Percentiles rank a stretch among this genome's conserved stretches.
phyloP scores from a whole-genome alignment of 169 alveolate species.

The Eimeria brunetti region DNA sequence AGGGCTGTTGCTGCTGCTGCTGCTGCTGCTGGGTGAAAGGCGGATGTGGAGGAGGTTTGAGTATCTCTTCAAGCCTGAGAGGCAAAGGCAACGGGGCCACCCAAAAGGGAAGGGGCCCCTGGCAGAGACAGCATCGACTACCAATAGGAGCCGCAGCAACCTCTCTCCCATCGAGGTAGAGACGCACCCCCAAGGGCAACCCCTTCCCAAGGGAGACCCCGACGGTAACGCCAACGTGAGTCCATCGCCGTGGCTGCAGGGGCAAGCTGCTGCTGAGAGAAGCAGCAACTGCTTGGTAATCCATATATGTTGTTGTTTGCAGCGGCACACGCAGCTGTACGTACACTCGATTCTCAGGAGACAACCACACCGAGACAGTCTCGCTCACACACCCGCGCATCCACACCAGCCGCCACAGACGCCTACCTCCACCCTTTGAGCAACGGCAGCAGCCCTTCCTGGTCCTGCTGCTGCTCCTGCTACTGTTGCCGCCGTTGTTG shows the following conservation, averaged over 20 bases:
- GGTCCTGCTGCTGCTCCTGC: constrained; percentile 19
- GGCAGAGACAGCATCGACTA: constrained; percentile 69
- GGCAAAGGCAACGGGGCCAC: constrained; percentile 70
- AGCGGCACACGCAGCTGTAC: constrained; percentile 59
- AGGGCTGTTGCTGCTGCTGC: constrained; percentile 53
- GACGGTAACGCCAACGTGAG: constrained; percentile 51
- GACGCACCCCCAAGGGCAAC: background rate
- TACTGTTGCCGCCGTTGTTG: constrained; percentile 12
- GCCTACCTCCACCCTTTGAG: background rate
- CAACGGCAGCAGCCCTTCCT: background rate
- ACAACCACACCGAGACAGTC: constrained; percentile 47
- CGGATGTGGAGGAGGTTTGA: constrained; percentile 14
- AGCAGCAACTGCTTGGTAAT: constrained; percentile 35
- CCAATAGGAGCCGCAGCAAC: constrained; percentile 34
- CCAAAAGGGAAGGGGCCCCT: constrained; percentile 78
- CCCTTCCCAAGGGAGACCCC: constrained; percentile 40
- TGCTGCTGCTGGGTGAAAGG: constrained; percentile 39
- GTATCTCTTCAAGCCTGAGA: constrained; percentile 24
- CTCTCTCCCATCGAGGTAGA: constrained; percentile 49
- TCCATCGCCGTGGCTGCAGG: constrained; percentile 49
- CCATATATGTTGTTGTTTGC: constrained; percentile 56
- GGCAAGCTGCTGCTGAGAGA: constrained; percentile 20
- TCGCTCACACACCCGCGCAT: constrained; percentile 61
- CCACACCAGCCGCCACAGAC: constrained; percentile 68
- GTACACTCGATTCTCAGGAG: constrained; percentile 58